phyloP scores from a whole-genome alignment of 176 grass and related monocot genomes.

The Neostapfia colusana region DNA sequence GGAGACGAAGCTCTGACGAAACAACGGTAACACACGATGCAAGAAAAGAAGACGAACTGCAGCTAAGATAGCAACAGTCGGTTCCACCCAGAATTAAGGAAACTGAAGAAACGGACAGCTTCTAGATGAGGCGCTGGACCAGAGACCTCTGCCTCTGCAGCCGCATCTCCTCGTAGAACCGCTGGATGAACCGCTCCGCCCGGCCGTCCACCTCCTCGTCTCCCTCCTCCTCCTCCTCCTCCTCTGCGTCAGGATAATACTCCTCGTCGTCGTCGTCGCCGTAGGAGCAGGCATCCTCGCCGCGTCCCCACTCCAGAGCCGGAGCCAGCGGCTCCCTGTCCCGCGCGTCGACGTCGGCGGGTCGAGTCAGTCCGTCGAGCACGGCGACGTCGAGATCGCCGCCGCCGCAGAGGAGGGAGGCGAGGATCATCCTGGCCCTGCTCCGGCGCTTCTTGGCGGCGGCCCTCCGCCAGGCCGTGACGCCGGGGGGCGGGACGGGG shows the following conservation, averaged over 20 bases:
- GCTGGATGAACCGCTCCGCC: conserved; percentile 87
- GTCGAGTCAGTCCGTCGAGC: conserved; percentile 26
- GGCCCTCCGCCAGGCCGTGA: conserved; percentile 36
- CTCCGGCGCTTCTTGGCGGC: conserved; percentile 31
- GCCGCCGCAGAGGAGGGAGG: conserved; percentile 54
- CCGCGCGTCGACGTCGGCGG: not conserved
- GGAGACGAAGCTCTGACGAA: conserved; percentile 39
- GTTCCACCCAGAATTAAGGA: conserved; percentile 1
- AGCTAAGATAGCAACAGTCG: conserved; percentile 48
- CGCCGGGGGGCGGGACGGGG: conserved; percentile 32
- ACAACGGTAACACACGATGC: not conserved
- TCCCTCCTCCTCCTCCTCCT: conserved; percentile 21
- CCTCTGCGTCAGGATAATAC: not conserved
- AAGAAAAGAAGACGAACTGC: conserved; percentile 12
- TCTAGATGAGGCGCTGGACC: conserved; percentile 38
- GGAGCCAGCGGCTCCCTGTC: not conserved
- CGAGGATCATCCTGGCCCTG: conserved; percentile 40
- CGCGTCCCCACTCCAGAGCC: conserved; percentile 24
- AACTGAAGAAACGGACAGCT: not conserved
- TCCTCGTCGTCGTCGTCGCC: not conserved
- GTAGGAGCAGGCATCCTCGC: not conserved
- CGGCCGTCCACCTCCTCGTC: conserved; percentile 60
- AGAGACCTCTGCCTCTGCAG: conserved; percentile 65
- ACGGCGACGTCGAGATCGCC: conserved; percentile 39
- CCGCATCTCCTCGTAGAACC: conserved; percentile 80